phyloP scores from a whole-genome alignment of 2,329 filamentous ascomycete genomes.

The Ascochyta fabae region DNA sequence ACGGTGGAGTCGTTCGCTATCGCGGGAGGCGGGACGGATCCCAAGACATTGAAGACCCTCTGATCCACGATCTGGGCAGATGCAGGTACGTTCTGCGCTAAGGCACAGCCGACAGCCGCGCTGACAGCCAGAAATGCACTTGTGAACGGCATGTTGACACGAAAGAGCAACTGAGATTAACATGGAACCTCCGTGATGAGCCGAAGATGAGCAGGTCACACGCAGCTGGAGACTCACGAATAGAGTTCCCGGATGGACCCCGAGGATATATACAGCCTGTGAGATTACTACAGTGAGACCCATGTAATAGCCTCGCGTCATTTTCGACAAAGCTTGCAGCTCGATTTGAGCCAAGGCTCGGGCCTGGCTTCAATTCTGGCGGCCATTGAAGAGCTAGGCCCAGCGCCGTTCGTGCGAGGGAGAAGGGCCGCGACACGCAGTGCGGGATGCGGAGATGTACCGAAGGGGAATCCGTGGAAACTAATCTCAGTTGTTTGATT shows the following conservation, averaged over 20 bases:
- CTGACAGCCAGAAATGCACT: constrained; percentile 14
- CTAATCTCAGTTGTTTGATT: background rate
- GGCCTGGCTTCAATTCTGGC: constrained; percentile 3
- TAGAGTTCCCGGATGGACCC: constrained; percentile 3
- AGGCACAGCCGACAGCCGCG: constrained; percentile 17
- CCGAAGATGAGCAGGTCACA: background rate
- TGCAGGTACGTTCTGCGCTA: constrained; percentile 28
- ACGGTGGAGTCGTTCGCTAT: constrained; percentile 29
- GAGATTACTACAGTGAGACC: constrained; percentile 8
- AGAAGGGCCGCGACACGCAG: constrained; percentile 3
- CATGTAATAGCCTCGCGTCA: constrained; percentile 10
- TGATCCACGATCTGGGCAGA: constrained; percentile 32
- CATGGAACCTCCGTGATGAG: constrained; percentile 7
- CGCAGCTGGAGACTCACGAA: constrained; percentile 1
- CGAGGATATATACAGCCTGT: constrained; percentile 14
- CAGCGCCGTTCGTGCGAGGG: constrained; percentile 10
- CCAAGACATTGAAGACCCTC: constrained; percentile 30
- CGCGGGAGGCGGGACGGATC: constrained; percentile 25
- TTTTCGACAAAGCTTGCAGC: constrained; percentile 5
- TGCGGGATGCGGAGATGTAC: constrained; percentile 12
- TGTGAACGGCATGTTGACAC: constrained; percentile 18
- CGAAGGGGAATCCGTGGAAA: background rate
- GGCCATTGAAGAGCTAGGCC: constrained; percentile 4
- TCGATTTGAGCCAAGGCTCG: constrained; percentile 4
- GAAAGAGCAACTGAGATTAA: constrained; percentile 2